Base-by-base conservation (phyloP, 2,329 filamentous ascomycete species). In the Aspergillus nomiae region DNA sequence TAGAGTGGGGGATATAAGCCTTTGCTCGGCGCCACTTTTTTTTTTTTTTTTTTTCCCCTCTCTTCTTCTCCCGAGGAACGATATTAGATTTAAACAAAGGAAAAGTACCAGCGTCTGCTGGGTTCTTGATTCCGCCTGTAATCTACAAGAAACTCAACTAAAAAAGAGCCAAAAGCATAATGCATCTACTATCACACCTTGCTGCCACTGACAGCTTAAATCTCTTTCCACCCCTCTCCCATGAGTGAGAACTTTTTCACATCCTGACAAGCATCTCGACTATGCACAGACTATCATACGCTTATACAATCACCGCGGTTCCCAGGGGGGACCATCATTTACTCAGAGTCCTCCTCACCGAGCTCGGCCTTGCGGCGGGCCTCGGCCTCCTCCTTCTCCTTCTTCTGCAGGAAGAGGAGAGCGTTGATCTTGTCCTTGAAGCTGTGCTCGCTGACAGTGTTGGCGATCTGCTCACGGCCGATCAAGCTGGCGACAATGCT, bases 401-500 rank as follows among this genome's bases (percentile, higher is more conserved):
- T 80, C 71, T 79, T 74, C 73, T 82, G 77, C 66, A 78, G 70
- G 70, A 77, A 81, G 64, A 85, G 78, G 65, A 89, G 78, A 46
- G 82, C 81, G 72, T 81, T 82, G 69, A 89, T 80, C 71, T 84
- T 81, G 69, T 87, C 83, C 48, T 69, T 70, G 67, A 80, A 72
- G 62, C 69, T 77, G 75, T 80, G 77, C 70, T 76, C 73, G 62
- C 62, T 62, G 54, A 74, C 60, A 63, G 67, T 74, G 65, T 73
- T 72, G 60, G 82, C 84, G 69, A 96, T 88, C 80, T 94, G 90
- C 72, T 93, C 90, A 65, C 94, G 88, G 46, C 92, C 92, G 66
- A 97, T 86, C 68, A 97, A 82, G 66, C 87, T 94, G 69, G 92
- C 81, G 48, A 95, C 88, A 69, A 97, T 94, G 66, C 90, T 89